Percentiles rank a stretch among this genome's conserved stretches.
Conservation (phyloP, 345 rosid species). For the Eucalyptus melliodora region DNA sequence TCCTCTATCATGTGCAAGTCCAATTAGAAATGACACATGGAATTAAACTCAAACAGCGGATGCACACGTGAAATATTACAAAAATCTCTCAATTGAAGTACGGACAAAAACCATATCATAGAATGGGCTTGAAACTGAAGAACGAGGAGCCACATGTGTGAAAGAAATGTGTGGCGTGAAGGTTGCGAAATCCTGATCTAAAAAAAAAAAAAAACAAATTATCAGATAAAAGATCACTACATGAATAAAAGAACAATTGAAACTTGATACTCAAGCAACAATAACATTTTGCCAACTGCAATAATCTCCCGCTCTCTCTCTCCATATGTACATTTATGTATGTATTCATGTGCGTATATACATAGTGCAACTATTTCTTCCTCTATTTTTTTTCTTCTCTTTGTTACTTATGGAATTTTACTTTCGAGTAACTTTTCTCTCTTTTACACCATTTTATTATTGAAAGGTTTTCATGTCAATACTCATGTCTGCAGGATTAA, state of each 20-base stretch:
- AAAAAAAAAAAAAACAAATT: not conserved
- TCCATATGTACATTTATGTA: not conserved
- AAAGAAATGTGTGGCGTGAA: not conserved
- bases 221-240: not conserved
- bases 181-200: not conserved
- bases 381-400: not conserved
- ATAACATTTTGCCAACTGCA: not conserved
- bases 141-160: not conserved
- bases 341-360: not conserved
- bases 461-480: not conserved
- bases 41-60: not conserved
- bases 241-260: not conserved
- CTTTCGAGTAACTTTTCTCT: not conserved
- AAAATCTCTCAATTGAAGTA: not conserved
- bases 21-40: not conserved
- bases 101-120: not conserved
- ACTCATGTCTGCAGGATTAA: not conserved
- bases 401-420: not conserved
- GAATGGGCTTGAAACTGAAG: not conserved
- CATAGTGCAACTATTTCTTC: not conserved
- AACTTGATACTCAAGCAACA: not conserved
- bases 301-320: not conserved
- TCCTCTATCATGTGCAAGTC: not conserved
- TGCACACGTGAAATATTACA: not conserved
- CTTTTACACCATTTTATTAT: not conserved